A percentile compares a stretch with the other conserved stretches of the same genome.
Conservation (phyloP, 768 basidiomycete genomes). For the Tephrocybe sp. region DNA sequence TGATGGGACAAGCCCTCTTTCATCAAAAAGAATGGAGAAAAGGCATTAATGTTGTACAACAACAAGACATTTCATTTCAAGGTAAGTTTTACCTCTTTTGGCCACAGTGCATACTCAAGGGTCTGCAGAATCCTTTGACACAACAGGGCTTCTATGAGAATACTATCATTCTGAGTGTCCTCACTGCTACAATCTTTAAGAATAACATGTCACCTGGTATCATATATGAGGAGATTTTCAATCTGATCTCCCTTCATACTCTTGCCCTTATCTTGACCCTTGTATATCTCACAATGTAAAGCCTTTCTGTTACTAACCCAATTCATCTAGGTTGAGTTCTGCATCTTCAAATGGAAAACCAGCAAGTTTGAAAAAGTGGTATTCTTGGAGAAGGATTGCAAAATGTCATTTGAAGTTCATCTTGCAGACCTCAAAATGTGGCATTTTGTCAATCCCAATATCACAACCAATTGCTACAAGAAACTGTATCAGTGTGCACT, state of each 20-base stretch:
- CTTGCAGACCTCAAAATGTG: neutral
- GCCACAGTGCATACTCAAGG: neutral
- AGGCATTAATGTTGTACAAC: neutral
- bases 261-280: neutral
- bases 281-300: neutral
- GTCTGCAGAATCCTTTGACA: neutral
- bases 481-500: conserved; percentile 2
- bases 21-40: neutral
- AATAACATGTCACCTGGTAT: neutral
- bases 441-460: neutral
- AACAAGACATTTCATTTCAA: neutral
- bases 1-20: neutral
- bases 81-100: neutral
- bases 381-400: conserved; percentile 2
- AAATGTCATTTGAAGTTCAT: neutral
- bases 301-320: neutral
- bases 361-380: neutral
- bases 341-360: conserved; percentile 1
- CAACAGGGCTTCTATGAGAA: neutral
- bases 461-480: conserved; percentile 2
- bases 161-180: neutral
- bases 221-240: neutral
- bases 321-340: neutral
- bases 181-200: neutral
- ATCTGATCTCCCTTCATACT: neutral